Conservation (phyloP, 129 eudicot species). For the Smallanthus sonchifolius region DNA sequence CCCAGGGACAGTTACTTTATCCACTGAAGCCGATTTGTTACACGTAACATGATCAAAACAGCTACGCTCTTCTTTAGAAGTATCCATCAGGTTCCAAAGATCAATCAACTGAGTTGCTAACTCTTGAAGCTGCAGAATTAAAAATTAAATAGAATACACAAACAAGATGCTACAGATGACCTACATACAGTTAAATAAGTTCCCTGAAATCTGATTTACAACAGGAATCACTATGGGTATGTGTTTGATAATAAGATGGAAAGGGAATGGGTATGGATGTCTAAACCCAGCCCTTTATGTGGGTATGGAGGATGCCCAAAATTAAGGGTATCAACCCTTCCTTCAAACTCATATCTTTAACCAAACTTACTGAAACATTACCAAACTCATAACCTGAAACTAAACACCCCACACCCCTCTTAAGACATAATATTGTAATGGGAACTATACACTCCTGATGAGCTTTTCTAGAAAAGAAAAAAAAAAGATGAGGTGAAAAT, state of each 20-base stretch:
- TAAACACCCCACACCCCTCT: background rate
- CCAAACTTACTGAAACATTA: background rate
- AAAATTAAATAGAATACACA: background rate
- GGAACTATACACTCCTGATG: background rate
- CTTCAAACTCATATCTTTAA: background rate
- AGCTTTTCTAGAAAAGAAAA: background rate
- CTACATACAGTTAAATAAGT: background rate
- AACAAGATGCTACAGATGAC: background rate
- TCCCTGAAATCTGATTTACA: background rate
- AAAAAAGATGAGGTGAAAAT: background rate
- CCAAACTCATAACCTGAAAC: background rate
- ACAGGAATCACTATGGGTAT: background rate
- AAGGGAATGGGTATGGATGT: background rate
- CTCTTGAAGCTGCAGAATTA: slow-evolving; percentile 77
- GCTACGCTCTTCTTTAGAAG: slow-evolving; percentile 69
- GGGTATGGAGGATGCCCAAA: background rate
- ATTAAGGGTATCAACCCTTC: background rate
- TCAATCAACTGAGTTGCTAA: slow-evolving; percentile 78
- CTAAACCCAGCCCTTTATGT: background rate
- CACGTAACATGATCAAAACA: slow-evolving; percentile 90
- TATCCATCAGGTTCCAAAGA: slow-evolving; percentile 98
- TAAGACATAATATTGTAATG: background rate
- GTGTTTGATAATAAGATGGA: background rate
- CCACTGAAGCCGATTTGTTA: slow-evolving; percentile 79
- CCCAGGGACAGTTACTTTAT: slow-evolving; percentile 79